Evolutionary conservation across 106 monocot genomes (phyloP).

Genomic region (Gastrodia elata): DNA sequence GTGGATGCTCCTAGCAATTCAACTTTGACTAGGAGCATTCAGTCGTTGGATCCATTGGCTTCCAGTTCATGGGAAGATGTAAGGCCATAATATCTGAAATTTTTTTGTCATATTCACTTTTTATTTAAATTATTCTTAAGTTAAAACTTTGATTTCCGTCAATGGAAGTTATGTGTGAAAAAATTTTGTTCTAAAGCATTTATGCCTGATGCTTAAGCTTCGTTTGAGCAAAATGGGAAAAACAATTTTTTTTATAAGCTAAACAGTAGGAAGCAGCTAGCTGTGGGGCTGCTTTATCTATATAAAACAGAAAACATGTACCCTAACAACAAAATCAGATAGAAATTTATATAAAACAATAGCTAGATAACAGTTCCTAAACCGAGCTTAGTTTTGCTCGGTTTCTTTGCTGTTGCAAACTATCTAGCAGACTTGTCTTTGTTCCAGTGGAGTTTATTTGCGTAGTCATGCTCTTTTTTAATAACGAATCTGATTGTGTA

Average conservation of each 20-base stretch:
- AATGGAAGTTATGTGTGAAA: not conserved
- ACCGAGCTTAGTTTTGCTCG: no score
- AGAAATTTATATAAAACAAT: no score
- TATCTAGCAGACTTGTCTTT: not conserved
- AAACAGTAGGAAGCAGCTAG: no score
- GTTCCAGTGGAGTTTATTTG: not conserved
- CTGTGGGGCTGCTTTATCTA: no score
- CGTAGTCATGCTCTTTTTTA: not conserved
- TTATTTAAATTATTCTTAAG: no score
- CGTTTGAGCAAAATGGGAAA: no score
- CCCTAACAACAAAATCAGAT: no score
- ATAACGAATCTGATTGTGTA: not conserved
- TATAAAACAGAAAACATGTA: no score
- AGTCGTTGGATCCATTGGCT: conserved; percentile 61
- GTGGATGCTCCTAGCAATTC: conserved; percentile 26
- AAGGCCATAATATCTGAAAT: not conserved
- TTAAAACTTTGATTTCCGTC: not conserved
- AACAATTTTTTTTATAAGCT: no score
- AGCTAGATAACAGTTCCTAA: no score
- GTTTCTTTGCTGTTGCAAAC: not conserved
- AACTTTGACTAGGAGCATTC: conserved; percentile 34
- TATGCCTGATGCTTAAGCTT: no score
- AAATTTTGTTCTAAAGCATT: not conserved
- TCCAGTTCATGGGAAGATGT: conserved; percentile 91
- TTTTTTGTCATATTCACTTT: no score